These are phyloP conservation scores for Zymoseptoria pseudotritici DNA, from an alignment of 2,329 filamentous ascomycete genomes.

Conservation along the genomic window DNA sequence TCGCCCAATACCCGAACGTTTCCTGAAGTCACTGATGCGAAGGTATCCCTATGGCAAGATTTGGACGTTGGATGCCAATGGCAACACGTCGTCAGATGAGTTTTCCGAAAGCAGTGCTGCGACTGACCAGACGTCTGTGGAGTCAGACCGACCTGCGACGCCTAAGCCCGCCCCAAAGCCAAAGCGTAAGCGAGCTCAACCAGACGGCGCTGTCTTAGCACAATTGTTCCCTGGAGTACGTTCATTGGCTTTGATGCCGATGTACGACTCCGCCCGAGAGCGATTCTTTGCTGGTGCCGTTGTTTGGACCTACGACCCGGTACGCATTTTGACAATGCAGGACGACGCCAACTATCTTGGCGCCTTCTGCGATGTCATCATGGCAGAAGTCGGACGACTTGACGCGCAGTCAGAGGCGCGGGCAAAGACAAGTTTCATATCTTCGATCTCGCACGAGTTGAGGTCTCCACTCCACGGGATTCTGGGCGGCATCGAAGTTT, in stretches of 20 bases:
- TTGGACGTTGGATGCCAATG: conserved; percentile 9
- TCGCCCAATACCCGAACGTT: conserved; percentile 3
- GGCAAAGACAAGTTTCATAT: conserved; percentile 47
- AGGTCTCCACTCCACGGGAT: conserved; percentile 41
- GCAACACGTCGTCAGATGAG: not conserved
- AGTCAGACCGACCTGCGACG: not conserved
- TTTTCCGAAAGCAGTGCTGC: not conserved
- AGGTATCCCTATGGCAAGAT: conserved; percentile 11
- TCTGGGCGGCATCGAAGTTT: conserved; percentile 43
- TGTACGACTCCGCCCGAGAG: conserved; percentile 7
- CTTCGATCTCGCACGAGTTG: conserved; percentile 47
- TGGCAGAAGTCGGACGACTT: conserved; percentile 34
- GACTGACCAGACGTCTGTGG: not conserved
- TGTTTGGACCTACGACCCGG: conserved; percentile 38
- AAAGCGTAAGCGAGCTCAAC: not conserved
- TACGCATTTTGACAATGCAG: conserved; percentile 33
- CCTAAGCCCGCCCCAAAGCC: not conserved
- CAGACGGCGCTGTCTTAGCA: not conserved
- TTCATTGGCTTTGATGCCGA: conserved; percentile 7
- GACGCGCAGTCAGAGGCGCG: conserved; percentile 35
- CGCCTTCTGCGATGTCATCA: conserved; percentile 37
- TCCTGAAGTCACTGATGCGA: conserved; percentile 7
- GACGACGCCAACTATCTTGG: conserved; percentile 31
- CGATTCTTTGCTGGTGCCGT: conserved; percentile 24
- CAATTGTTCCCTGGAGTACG: conserved; percentile 6